Evolutionary conservation across 2,329 filamentous ascomycete genomes (phyloP).

Genomic region (Claviceps sp.): DNA sequence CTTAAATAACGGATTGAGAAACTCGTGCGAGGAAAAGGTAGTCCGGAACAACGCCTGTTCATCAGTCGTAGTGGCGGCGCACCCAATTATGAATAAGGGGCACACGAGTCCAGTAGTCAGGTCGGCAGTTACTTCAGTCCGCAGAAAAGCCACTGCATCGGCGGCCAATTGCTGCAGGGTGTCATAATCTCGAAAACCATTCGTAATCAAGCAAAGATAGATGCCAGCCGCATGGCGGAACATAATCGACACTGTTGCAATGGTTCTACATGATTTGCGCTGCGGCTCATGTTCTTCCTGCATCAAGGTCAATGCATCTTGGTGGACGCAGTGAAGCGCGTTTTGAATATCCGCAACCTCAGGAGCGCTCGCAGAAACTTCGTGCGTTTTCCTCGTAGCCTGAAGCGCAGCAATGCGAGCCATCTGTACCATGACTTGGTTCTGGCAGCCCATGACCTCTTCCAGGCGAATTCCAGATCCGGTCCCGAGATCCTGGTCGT

Average conservation of each 20-base stretch:
- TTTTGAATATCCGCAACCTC: not conserved
- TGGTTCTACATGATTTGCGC: not conserved
- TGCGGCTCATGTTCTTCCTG: not conserved
- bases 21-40: not conserved
- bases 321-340: not conserved
- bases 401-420: conserved; percentile 7
- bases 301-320: not conserved
- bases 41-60: not conserved
- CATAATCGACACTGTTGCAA: not conserved
- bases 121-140: not conserved
- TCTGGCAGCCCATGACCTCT: conserved; percentile 11
- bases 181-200: not conserved
- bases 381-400: not conserved
- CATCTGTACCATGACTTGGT: conserved; percentile 9
- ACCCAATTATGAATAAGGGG: not conserved
- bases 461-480: conserved; percentile 9
- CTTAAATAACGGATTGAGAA: not conserved
- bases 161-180: not conserved
- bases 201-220: not conserved
- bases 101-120: not conserved
- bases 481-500: conserved; percentile 6
- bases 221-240: not conserved
- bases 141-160: not conserved
- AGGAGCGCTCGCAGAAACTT: not conserved
- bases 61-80: not conserved